These are phyloP conservation scores for Phialophora verrucosa DNA, from an alignment of 2,329 filamentous ascomycete genomes.

Conservation along the genomic window DNA sequence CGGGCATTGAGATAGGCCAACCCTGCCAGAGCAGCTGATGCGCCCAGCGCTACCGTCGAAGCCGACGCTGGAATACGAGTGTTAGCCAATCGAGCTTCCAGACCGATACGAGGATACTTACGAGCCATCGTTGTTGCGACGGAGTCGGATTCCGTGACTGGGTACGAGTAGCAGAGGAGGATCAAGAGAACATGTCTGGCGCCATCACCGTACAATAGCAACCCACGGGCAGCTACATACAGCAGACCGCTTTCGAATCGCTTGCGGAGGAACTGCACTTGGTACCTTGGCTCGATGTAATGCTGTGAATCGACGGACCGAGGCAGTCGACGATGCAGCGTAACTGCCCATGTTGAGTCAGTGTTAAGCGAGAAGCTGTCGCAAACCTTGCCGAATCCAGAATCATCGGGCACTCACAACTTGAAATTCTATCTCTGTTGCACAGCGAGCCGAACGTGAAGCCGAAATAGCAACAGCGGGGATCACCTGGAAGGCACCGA, in stretches of 20 bases:
- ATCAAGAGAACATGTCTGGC: background rate
- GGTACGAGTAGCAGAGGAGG: background rate
- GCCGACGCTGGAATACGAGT: slow-evolving; percentile 3
- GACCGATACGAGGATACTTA: background rate
- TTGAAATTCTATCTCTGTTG: background rate
- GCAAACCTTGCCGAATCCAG: background rate
- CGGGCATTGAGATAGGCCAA: slow-evolving; percentile 81
- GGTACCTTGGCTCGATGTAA: slow-evolving; percentile 1
- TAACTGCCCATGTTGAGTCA: background rate
- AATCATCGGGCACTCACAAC: background rate
- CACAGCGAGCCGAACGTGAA: background rate
- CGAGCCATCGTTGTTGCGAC: slow-evolving; percentile 7
- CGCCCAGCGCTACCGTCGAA: slow-evolving; percentile 22
- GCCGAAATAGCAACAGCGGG: too few relatives aligned
- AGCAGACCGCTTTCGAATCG: background rate
- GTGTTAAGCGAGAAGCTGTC: background rate
- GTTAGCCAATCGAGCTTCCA: slow-evolving; percentile 3
- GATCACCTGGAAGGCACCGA: too few relatives aligned
- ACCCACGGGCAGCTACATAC: background rate
- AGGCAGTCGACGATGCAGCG: background rate
- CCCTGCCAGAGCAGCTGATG: slow-evolving; percentile 63
- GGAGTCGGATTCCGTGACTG: background rate
- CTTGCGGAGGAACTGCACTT: slow-evolving; percentile 7
- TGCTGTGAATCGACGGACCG: background rate
- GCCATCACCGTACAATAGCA: background rate